Conservation (phyloP, 2,329 filamentous ascomycete species). For the Verticillium tricorpus region DNA sequence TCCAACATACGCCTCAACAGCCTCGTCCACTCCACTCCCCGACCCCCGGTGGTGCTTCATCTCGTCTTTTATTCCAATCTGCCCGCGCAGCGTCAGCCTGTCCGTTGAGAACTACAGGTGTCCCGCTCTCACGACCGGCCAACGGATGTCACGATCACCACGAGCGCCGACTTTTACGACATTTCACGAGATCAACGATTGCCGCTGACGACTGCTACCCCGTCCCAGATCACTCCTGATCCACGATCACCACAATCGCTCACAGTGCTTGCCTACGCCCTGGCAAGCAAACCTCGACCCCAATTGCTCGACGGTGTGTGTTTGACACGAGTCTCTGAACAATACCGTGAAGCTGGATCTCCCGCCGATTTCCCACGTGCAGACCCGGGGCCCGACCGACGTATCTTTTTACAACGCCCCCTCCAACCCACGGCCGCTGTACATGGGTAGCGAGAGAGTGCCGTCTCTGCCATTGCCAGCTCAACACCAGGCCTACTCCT, state of each 20-base stretch:
- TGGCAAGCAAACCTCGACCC: background rate
- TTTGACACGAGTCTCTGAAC: slow-evolving; percentile 19
- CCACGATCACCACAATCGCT: background rate
- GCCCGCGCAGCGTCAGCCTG: background rate
- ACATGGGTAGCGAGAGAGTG: slow-evolving; percentile 64
- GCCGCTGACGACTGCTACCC: background rate
- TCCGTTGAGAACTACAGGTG: background rate
- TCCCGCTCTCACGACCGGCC: background rate
- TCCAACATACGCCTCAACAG: background rate
- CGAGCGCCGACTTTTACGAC: background rate
- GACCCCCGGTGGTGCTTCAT: background rate
- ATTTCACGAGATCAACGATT: background rate
- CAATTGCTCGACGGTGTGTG: background rate
- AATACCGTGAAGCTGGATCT: slow-evolving; percentile 92
- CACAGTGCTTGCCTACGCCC: background rate
- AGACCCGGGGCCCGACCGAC: slow-evolving; percentile 73
- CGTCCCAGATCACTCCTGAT: background rate
- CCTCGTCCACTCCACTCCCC: background rate
- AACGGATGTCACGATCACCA: slow-evolving; percentile 1
- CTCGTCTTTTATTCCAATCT: background rate
- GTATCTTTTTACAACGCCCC: slow-evolving; percentile 65
- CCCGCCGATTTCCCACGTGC: slow-evolving; percentile 78
- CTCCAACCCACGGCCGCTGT: slow-evolving; percentile 60
- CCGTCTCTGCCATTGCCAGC: slow-evolving; percentile 67
- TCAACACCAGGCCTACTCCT: slow-evolving; percentile 62